Base-by-base conservation (phyloP, 331 rosid genomes). In the Rhamnella rubrinervis region DNA sequence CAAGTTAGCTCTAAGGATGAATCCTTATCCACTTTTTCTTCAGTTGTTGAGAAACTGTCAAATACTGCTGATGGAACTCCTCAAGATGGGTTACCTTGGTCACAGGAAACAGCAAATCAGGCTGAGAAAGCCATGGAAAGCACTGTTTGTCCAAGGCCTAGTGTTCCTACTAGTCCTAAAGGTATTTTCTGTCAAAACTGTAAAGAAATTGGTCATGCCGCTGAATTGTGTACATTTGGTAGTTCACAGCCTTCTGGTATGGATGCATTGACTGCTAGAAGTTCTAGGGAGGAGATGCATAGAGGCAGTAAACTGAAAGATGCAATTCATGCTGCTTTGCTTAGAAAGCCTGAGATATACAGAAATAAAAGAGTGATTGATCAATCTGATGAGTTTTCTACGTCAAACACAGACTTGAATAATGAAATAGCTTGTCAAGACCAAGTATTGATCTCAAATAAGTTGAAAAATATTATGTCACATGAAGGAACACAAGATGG, bases 271-370 rank as follows among this genome's bases (percentile, higher is more conserved):
- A 63, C 77, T 8, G 58, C 80, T 61, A 80, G 61, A 81, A 82
- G 84, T 85, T 82, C 82, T 64, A 72, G 73, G 74, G 92, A 86
- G 76, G 89, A 86, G 59, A 72, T 66, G 61, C 85, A 62, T 28
- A 67, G 83, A 71, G 88, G 82, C 65, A 91, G 77, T 74, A 81
- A 66, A 76, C 69, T 93, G 88, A 93, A 87, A 85, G 85, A 90
- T 58, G 96, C 97, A 70, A 82, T 93, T 64, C 85, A 84, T 37
- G 92, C 87, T 13, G 98, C 96, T 71, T 64, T 81, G 80, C 96
- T 72, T 71, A 84, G 84, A 79, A 90, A 88, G 80, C 97, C 97
- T 74, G 91, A 82, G 79, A 79, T 90, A 56, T 81, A 75, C 78
- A 88, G 80, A 82, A 93, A 75, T 81, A 88, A 86, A 81, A 82